Evolutionary conservation across 2,329 filamentous ascomycete species (phyloP), one percentile per base, ranked within the genome.

Genomic region (Exophiala viscosa): DNA sequence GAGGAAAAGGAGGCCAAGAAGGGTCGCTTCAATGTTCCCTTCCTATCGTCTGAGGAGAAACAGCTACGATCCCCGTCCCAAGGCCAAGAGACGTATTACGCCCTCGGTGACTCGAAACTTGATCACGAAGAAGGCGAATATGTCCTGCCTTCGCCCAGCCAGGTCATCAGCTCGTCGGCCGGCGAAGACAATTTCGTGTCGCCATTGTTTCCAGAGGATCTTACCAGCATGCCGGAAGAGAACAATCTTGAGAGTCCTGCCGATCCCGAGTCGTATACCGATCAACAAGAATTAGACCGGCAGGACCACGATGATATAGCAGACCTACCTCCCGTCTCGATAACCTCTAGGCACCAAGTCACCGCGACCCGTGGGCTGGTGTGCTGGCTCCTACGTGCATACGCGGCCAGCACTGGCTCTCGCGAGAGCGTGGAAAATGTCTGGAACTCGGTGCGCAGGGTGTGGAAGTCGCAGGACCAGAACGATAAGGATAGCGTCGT

Each of bases 61-160:
- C 14, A 40, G 20, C 23, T 7, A 28, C 23, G 23, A 7, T 28
- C 28, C 1, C 44, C 35, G 10, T 46, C 41, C 17, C 36, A 35
- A 18, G 41, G 44, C 5, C 60, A 62, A 52, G 34, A 60, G 35
- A 50, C 50, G 17, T 59, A 60, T 35, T 62, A 62, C 23, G 49
- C 59, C 10, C 39, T 60, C 10, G 58, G 59, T n/a, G 50, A 62
- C n/a, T 32, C 48, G 10, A 49, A 52, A 35, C 32, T 61, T 5
- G 60, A 63, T 40, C 49, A 58, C 17, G 57, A 61, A 48, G 60
- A 63, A 54, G 60, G 60, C 28, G 60, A 63, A 54, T 63, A 63
- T 38, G 54, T 60, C 6, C 42, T 63, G 13, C 60, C 60, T 1
- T 54, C 60, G 10, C 60, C 59, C 3, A 54, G 50, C 31, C 36